Evolutionary conservation across 371 early-diverging fungal species (phyloP).

Genomic region (Mucor mucedo): DNA sequence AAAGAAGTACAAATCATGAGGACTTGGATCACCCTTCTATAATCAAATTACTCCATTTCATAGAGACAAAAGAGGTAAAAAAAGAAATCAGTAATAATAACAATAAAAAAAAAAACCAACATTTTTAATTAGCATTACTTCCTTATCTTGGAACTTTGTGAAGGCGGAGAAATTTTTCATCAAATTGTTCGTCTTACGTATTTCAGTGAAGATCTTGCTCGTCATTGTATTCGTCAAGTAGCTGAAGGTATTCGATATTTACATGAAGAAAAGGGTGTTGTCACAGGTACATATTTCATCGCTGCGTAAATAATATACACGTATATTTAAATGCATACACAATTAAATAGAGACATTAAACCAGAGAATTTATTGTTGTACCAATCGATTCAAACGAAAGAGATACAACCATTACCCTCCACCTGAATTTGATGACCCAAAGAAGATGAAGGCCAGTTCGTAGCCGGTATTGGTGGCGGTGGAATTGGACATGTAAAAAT

Average conservation of each 20-base stretch:
- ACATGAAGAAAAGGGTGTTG: constrained; percentile 73
- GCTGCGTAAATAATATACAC: background rate
- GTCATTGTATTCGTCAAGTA: constrained; percentile 84
- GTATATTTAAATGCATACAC: constrained; percentile 20
- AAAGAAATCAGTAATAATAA: background rate
- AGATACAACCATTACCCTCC: constrained; percentile 46
- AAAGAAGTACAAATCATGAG: constrained; percentile 91
- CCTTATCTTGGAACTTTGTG: constrained; percentile 42
- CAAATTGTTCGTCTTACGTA: constrained; percentile 63
- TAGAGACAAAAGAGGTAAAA: constrained; percentile 67
- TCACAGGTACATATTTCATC: constrained; percentile 60
- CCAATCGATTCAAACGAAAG: constrained; percentile 65
- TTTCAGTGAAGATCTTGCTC: constrained; percentile 67
- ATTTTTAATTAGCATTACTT: constrained; percentile 26
- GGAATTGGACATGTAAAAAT: constrained; percentile 83
- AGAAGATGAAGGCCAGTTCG: constrained; percentile 64
- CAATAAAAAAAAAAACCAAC: background rate
- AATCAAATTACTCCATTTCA: constrained; percentile 70
- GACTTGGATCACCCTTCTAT: constrained; percentile 82
- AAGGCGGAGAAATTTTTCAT: constrained; percentile 73
- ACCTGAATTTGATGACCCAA: constrained; percentile 53
- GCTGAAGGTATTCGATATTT: constrained; percentile 84
- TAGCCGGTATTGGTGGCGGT: constrained; percentile 65
- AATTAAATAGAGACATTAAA: constrained; percentile 82
- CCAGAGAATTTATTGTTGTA: constrained; percentile 92